Conservation (phyloP, 2,329 filamentous ascomycete genomes). For the Neofusicoccum parvum region DNA sequence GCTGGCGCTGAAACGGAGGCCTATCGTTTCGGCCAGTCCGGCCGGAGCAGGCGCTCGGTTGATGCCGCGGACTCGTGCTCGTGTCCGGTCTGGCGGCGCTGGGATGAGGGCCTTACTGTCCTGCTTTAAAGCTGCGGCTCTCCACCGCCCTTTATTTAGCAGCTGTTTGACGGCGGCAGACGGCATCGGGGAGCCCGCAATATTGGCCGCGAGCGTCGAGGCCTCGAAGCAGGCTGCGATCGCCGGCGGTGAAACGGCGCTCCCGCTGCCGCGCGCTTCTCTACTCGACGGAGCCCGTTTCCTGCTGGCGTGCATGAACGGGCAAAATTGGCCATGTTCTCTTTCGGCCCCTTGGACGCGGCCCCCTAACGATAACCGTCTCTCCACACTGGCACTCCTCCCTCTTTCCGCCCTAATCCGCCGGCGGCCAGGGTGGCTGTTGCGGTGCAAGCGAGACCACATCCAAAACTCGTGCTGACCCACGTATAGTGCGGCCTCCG, state of each 20-base stretch:
- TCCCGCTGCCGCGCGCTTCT: constrained; percentile 16
- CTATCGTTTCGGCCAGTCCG: neutral
- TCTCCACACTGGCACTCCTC: neutral
- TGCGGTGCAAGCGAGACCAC: constrained; percentile 7
- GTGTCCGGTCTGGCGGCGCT: neutral
- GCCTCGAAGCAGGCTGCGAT: neutral
- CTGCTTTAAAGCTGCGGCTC: neutral
- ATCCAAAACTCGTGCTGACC: constrained; percentile 18
- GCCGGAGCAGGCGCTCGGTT: neutral
- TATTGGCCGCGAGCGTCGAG: neutral
- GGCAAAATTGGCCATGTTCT: neutral
- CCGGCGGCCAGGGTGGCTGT: neutral
- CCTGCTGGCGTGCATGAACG: neutral
- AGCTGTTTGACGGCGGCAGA: no score
- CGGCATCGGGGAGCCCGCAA: neutral
- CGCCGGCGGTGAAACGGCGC: neutral
- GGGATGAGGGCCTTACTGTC: neutral
- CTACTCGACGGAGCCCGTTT: neutral
- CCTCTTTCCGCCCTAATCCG: constrained; percentile 9
- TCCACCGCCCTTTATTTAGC: neutral
- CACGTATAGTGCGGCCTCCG: constrained; percentile 15
- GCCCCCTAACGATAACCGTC: neutral
- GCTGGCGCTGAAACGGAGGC: neutral
- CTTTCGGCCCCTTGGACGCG: neutral
- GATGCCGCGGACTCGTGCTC: neutral